A percentile compares a stretch with the other conserved stretches of the same genome.
These are phyloP conservation scores for Neodidymelliopsis sp. DNA, from an alignment of 2,329 filamentous ascomycete genomes.

Conservation along the genomic window DNA sequence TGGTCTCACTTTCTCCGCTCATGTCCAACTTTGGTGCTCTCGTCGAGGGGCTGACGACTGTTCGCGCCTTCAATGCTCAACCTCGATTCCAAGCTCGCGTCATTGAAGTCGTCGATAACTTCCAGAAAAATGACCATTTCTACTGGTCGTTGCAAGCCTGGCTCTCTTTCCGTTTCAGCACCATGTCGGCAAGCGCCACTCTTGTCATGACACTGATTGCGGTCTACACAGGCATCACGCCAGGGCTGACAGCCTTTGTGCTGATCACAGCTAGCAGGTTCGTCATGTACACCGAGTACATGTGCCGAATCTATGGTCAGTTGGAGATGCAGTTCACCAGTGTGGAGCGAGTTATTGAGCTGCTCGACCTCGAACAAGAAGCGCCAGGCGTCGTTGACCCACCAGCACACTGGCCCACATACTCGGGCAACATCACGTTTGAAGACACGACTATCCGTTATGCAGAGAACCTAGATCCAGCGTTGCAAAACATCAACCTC, in stretches of 20 bases:
- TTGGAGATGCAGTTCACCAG: slow-evolving; percentile 93
- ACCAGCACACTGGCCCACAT: slow-evolving; percentile 78
- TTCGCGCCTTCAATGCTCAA: slow-evolving; percentile 83
- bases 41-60: slow-evolving; percentile 83
- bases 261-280: slow-evolving; percentile 73
- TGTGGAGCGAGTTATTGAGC: slow-evolving; percentile 83
- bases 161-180: slow-evolving; percentile 81
- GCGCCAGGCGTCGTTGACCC: slow-evolving; percentile 70
- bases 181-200: slow-evolving; percentile 74
- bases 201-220: slow-evolving; percentile 78
- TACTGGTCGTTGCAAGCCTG: slow-evolving; percentile 88
- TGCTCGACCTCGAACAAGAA: slow-evolving; percentile 81
- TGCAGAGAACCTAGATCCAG: slow-evolving; percentile 77
- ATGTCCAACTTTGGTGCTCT: slow-evolving; percentile 93
- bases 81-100: slow-evolving; percentile 80
- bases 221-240: slow-evolving; percentile 74
- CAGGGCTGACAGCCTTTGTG: slow-evolving; percentile 84
- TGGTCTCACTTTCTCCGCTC: slow-evolving; percentile 85
- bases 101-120: slow-evolving; percentile 81
- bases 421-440: slow-evolving; percentile 76
- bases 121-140: slow-evolving; percentile 95
- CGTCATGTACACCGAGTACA: slow-evolving; percentile 72
- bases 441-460: slow-evolving; percentile 81
- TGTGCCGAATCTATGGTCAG: slow-evolving; percentile 82
- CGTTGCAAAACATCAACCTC: slow-evolving; percentile 73